Base-by-base conservation (phyloP, 2,329 filamentous ascomycete genomes). In the Xylariaceae sp. region DNA sequence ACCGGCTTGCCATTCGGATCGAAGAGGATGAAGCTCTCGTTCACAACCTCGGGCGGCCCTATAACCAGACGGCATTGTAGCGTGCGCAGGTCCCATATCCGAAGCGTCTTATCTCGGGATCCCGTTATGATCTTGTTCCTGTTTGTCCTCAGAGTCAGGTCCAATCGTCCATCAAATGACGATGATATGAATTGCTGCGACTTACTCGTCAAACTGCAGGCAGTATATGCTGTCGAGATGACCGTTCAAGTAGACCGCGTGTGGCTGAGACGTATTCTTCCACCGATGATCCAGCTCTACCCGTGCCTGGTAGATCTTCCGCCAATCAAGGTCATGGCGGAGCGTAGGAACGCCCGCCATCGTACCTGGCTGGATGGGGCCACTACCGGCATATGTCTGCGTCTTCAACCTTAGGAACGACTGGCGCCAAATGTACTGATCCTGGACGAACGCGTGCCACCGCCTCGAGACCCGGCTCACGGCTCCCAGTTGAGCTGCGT, bases 151-250 rank as follows among this genome's bases (percentile, higher is more conserved):
- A n/a, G n/a, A n/a, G n/a, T n/a, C n/a, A 11, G 24, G 53, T 71
- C 60, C 73, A 65, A 47, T 11, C 11, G 21, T 11, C 11, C 6
- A 6, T 24, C 21, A 37, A 28, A 16, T 24, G 34, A 26, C 16
- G 12, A 11, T 30, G 3, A 3, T 12, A 26, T 5, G n/a, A 9
- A 16, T 24, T 6, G 21, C 21, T 24, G 13, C 34, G 17, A 69
- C 82, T 53, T 74, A 88, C 83, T 97, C 90, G 61, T 98, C 92
- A 60, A 97, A 98, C 59, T 98, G 92, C 40, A 94, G 78, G 63
- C 92, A 98, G 66, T 98, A 98, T 41, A 98, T 94, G 50, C 88
- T 96, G 61, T 98, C 92, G 17, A 82, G 81, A 60, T 98, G 92
- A 2, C 92, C 92, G 54, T 92, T 88, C 15, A 98, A 74, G 61